Evolutionary conservation across 2,329 filamentous ascomycete species (phyloP).

Genomic region (Emmonsiellopsis sp.): DNA sequence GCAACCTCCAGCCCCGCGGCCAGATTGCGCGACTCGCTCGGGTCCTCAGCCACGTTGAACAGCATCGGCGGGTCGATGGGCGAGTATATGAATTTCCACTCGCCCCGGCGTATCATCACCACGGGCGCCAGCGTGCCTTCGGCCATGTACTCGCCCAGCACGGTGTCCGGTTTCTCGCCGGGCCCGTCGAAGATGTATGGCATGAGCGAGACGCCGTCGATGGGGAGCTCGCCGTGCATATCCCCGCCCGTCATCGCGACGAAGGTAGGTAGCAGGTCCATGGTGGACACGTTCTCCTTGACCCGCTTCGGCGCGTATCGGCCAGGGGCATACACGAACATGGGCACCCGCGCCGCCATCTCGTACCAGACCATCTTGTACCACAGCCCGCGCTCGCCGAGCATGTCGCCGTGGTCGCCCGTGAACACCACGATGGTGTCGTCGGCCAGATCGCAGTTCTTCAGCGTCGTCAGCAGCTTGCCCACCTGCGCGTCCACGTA

Average conservation of each 20-base stretch:
- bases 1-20: slow-evolving; percentile 25
- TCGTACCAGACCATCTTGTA: slow-evolving; percentile 98
- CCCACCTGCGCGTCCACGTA: slow-evolving; percentile 93
- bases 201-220: slow-evolving; percentile 74
- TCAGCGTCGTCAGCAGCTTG: slow-evolving; percentile 66
- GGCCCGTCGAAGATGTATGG: slow-evolving; percentile 62
- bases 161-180: slow-evolving; percentile 61
- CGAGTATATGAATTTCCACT: slow-evolving; percentile 87
- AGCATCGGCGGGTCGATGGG: slow-evolving; percentile 76
- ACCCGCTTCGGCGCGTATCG: slow-evolving; percentile 69
- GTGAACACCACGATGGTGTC: slow-evolving; percentile 89
- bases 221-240: slow-evolving; percentile 61
- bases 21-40: slow-evolving; percentile 67
- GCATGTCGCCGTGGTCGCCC: slow-evolving; percentile 92
- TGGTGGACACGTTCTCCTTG: slow-evolving; percentile 75
- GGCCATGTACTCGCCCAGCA: slow-evolving; percentile 91
- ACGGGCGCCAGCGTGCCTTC: slow-evolving; percentile 83
- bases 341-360: slow-evolving; percentile 78
- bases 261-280: slow-evolving; percentile 83
- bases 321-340: slow-evolving; percentile 73
- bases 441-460: slow-evolving; percentile 69
- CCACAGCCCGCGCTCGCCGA: slow-evolving; percentile 86
- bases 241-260: slow-evolving; percentile 71
- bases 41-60: slow-evolving; percentile 69
- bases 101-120: slow-evolving; percentile 85